These are phyloP conservation scores for Xerocomus spinulosus DNA, from an alignment of 768 basidiomycete genomes.

Conservation along the genomic window DNA sequence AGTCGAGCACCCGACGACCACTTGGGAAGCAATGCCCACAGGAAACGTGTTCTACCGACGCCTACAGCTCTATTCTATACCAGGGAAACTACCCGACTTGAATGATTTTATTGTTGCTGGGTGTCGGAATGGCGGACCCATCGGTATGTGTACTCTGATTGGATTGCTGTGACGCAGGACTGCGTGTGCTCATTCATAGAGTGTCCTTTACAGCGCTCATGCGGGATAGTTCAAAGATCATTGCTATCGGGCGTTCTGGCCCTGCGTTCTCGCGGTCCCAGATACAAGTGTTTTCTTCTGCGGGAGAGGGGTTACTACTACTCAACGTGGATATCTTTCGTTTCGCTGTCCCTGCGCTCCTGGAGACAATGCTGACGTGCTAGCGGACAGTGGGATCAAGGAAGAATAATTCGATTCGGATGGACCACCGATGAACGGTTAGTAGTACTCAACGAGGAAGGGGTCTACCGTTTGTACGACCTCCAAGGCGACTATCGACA, in stretches of 20 bases:
- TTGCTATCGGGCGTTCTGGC: conserved; percentile 60
- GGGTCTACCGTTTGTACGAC: conserved; percentile 86
- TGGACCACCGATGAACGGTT: conserved; percentile 83
- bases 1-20: conserved; percentile 68
- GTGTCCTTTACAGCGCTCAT: conserved; percentile 60
- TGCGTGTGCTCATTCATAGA: conserved; percentile 1
- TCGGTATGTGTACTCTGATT: conserved; percentile 50
- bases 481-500: conserved; percentile 83
- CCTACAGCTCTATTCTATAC: conserved; percentile 78
- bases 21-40: conserved; percentile 90
- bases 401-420: conserved; percentile 74
- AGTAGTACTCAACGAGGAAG: conserved; percentile 86
- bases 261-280: conserved; percentile 67
- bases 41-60: conserved; percentile 84
- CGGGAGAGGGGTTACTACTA: conserved; percentile 65
- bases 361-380: conserved; percentile 10
- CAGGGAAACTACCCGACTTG: conserved; percentile 74
- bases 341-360: background rate
- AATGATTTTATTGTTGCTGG: conserved; percentile 76
- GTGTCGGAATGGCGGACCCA: conserved; percentile 82
- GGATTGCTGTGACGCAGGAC: background rate
- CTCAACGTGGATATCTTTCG: conserved; percentile 63
- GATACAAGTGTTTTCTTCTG: conserved; percentile 82
- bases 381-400: conserved; percentile 80
- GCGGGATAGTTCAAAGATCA: conserved; percentile 76